phyloP scores from a whole-genome alignment of 345 rosid species.

The Eucalyptus erythrocorys region DNA sequence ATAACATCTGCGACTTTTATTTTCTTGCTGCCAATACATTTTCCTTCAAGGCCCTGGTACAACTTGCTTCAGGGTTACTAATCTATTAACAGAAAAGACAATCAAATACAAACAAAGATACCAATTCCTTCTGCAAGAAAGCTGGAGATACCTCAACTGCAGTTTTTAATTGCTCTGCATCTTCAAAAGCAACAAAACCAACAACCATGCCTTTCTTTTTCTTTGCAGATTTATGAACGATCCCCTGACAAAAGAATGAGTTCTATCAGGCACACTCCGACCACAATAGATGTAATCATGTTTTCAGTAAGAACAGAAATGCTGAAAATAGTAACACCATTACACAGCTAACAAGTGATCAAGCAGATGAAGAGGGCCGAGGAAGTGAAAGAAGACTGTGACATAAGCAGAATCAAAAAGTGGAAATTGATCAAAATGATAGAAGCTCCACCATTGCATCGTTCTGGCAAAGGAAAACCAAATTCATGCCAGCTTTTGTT shows the following conservation, averaged over 20 bases:
- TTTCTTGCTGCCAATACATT: slow-evolving; percentile 41
- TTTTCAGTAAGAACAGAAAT: background rate
- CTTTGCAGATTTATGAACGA: slow-evolving; percentile 50
- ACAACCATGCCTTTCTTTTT: slow-evolving; percentile 77
- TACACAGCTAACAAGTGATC: background rate
- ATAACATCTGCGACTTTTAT: slow-evolving; percentile 69
- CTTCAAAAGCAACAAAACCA: slow-evolving; percentile 75
- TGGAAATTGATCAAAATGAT: background rate
- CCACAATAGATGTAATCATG: background rate
- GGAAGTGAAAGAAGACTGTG: background rate
- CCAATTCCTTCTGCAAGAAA: background rate
- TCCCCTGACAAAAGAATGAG: slow-evolving; percentile 30
- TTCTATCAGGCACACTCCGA: background rate
- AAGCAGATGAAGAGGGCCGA: background rate
- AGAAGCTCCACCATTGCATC: background rate
- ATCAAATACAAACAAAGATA: background rate
- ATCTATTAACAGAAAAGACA: background rate
- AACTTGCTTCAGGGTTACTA: slow-evolving; percentile 1
- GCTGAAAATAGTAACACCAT: background rate
- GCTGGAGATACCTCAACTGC: slow-evolving; percentile 39
- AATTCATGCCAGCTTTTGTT: background rate
- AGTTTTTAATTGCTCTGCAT: slow-evolving; percentile 41
- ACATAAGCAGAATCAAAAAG: background rate
- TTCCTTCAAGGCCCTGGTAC: slow-evolving; percentile 60
- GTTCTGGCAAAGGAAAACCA: background rate